These are phyloP conservation scores for Dactylellina cionopaga DNA, from an alignment of 2,329 filamentous ascomycete genomes.

Conservation along the genomic window DNA sequence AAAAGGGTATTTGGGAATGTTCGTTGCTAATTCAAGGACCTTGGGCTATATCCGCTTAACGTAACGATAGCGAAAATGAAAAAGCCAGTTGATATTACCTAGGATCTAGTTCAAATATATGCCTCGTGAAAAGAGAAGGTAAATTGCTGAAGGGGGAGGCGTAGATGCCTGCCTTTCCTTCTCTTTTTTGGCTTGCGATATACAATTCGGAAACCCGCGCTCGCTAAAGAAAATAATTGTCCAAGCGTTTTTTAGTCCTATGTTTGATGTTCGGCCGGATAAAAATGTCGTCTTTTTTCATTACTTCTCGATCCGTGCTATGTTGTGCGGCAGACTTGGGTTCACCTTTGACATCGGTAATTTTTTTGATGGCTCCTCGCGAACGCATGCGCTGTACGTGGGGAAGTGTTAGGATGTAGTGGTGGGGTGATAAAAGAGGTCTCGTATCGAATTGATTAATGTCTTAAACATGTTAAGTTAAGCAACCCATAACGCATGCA, in stretches of 20 bases:
- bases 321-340: too few species aligned
- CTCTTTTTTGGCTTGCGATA: neutral
- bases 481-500: neutral
- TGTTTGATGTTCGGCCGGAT: too few species aligned
- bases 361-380: too few species aligned
- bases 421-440: neutral
- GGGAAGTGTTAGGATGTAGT: too few species aligned
- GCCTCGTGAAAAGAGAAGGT: too few species aligned
- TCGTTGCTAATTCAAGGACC: neutral
- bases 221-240: conserved; percentile 26
- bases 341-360: too few species aligned
- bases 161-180: conserved; percentile 32
- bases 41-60: neutral
- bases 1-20: too few species aligned
- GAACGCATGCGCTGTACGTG: too few species aligned
- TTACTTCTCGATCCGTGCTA: too few species aligned
- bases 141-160: conserved; percentile 45
- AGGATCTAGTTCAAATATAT: too few species aligned
- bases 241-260: too few species aligned
- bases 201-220: conserved; percentile 44
- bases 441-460: neutral
- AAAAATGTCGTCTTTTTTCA: too few species aligned
- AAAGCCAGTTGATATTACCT: conserved; percentile 5
- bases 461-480: neutral
- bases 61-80: neutral